phyloP scores from a whole-genome alignment of 257 asterid species.

The Fraxinus quadrangulata region DNA sequence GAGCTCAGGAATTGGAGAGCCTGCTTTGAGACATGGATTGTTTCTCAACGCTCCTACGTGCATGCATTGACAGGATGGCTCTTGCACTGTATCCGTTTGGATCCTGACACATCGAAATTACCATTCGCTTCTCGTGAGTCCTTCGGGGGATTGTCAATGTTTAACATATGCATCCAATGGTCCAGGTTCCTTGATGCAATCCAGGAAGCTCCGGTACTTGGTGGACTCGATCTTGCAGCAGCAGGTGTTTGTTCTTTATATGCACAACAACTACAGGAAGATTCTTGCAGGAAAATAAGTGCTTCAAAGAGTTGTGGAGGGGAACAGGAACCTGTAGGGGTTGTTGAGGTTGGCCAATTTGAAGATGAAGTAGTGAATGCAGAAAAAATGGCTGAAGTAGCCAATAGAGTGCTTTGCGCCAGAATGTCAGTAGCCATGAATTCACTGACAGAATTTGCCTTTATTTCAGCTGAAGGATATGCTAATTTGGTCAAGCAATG shows the following conservation, averaged over 20 bases:
- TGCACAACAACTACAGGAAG: constrained; percentile 70
- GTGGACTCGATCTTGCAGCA: constrained; percentile 80
- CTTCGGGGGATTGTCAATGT: constrained; percentile 60
- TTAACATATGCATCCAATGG: constrained; percentile 75
- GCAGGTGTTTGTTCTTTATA: constrained; percentile 86
- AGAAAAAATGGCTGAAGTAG: constrained; percentile 87
- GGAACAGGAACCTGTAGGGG: constrained; percentile 53
- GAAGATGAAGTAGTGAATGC: constrained; percentile 82
- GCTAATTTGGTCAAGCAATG: constrained; percentile 59
- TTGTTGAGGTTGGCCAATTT: constrained; percentile 55
- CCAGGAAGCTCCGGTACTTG: constrained; percentile 66
- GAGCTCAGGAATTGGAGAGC: constrained; percentile 88
- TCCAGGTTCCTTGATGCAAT: constrained; percentile 57
- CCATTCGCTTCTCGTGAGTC: constrained; percentile 73
- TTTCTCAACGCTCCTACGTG: constrained; percentile 78
- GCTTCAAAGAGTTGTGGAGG: constrained; percentile 61
- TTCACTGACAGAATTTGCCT: constrained; percentile 76
- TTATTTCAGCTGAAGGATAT: constrained; percentile 73
- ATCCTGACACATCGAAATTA: constrained; percentile 48
- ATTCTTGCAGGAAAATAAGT: constrained; percentile 46
- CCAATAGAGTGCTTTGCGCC: constrained; percentile 80
- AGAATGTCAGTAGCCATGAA: constrained; percentile 90
- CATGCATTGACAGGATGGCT: constrained; percentile 79
- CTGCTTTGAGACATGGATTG: constrained; percentile 77
- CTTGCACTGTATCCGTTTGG: constrained; percentile 58